Base-by-base conservation (phyloP, 805 yeast genomes). In the Yamadazyma sp. region DNA sequence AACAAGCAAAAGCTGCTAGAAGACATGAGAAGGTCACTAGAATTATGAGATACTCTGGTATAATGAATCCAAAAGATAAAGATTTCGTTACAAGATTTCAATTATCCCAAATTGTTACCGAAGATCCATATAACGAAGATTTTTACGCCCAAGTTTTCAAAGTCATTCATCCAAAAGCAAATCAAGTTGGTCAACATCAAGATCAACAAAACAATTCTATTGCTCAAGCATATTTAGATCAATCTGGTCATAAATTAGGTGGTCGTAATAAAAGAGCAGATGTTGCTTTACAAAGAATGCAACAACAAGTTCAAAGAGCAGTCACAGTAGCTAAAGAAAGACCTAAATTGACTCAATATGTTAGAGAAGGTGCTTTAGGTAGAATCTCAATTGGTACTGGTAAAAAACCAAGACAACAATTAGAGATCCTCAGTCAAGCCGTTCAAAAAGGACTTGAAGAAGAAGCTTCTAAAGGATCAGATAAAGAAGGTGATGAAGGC, bases 11-110 rank as follows among this genome's bases (percentile, higher is more conserved):
- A 47, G 67, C 79, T 37, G 73, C 78, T 37, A 68, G 66, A 31
- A 80, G 93, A 65, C 86, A 81, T 45, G 81, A 80, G 40, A 83
- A 85, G 56, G 88, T 83, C 33, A 73, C 79, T 30, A 73, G 82
- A 44, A 85, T 87, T 50, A 72, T 84, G 54, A 80, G 78, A 52
- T 86, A 82, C 65, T 84, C 93, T 19, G 97, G 97, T 44, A 78
- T 93, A 44, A 93, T 93, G 98, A 86, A 88, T 51, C 95, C 96
- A 39, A 85, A 91, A 65, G 98, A 93, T 60, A 89, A 89, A 65
- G 96, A 91, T 62, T 88, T 86, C 55, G 91, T 93, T 32, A 87
- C 96, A 28, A 76, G 97, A 56, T 82, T 89, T 55, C 98, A 93
- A 62, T 73, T 93, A 44, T 87, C 96, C 32, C 96, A 89, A 58